Percentiles rank a stretch among this genome's conserved stretches.
These are phyloP conservation scores for Yamadazyma mexicana DNA, from an alignment of 1,139 yeast species.

Conservation along the genomic window DNA sequence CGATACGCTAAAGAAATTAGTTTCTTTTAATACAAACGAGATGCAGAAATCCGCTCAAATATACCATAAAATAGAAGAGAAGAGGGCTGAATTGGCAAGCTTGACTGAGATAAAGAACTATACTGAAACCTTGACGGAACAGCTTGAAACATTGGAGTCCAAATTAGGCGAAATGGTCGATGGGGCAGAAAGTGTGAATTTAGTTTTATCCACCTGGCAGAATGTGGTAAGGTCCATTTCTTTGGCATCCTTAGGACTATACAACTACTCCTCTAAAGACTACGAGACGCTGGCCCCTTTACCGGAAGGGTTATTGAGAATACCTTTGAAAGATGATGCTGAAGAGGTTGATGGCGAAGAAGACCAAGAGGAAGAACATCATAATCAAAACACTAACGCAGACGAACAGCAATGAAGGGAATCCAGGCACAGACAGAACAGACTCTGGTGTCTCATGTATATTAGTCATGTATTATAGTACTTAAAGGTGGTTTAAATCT, in stretches of 20 bases:
- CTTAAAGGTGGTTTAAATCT: constrained; percentile 3
- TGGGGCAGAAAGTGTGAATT: constrained; percentile 59
- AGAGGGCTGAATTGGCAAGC: constrained; percentile 53
- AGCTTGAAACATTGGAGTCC: constrained; percentile 49
- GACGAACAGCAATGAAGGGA: not conserved
- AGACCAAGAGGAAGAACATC: constrained; percentile 4
- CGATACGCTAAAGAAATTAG: not conserved
- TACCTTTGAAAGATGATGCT: constrained; percentile 45
- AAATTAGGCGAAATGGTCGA: constrained; percentile 51
- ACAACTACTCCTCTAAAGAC: constrained; percentile 47
- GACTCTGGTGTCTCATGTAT: no score
- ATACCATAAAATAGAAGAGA: constrained; percentile 42
- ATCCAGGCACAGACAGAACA: not conserved
- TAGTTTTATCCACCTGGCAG: constrained; percentile 68
- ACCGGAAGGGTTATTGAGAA: constrained; percentile 65
- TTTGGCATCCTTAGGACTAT: constrained; percentile 62
- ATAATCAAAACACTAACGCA: not conserved
- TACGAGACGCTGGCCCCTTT: constrained; percentile 38
- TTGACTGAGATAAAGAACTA: constrained; percentile 50
- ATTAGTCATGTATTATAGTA: constrained; percentile 5
- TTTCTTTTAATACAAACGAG: not conserved
- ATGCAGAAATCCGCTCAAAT: constrained; percentile 15
- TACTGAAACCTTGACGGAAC: constrained; percentile 46
- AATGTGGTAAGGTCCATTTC: constrained; percentile 65
- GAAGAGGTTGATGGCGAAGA: constrained; percentile 11